Percentiles rank a stretch among this genome's conserved stretches.
phyloP scores from a whole-genome alignment of 169 alveolate genomes.

The Plasmodium fragile region DNA sequence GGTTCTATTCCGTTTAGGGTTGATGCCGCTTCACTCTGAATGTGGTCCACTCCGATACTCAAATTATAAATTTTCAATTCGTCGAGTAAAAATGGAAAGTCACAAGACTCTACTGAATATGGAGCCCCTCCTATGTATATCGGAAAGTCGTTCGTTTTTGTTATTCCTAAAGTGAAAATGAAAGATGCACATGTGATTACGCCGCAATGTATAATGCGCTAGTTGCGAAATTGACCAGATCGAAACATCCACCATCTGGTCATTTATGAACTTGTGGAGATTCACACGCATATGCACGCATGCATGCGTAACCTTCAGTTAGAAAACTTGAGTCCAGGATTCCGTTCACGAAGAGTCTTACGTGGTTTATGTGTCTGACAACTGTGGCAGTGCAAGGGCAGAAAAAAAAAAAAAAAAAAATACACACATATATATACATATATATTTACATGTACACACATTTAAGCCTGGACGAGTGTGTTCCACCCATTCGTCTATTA shows the following conservation, averaged over 20 bases:
- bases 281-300: neutral
- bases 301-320: constrained; percentile 52
- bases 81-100: constrained; percentile 89
- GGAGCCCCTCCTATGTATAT: constrained; percentile 91
- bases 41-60: constrained; percentile 83
- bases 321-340: constrained; percentile 65
- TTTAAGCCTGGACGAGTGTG: neutral
- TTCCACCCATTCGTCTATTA: neutral
- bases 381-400: constrained; percentile 14
- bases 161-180: constrained; percentile 55
- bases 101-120: constrained; percentile 85
- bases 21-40: constrained; percentile 86
- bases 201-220: neutral
- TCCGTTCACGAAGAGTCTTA: constrained; percentile 69
- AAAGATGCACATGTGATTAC: neutral
- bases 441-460: neutral
- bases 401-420: constrained; percentile 4
- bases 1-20: constrained; percentile 90
- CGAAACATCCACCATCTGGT: neutral
- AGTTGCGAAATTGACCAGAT: neutral
- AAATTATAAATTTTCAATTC: constrained; percentile 86
- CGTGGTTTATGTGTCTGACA: constrained; percentile 60
- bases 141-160: constrained; percentile 88
- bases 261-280: neutral
- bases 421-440: neutral